A percentile compares a stretch with the other conserved stretches of the same genome.
Conservation (phyloP, 164 flowering plant species). For the Cinnamomum micranthum region DNA sequence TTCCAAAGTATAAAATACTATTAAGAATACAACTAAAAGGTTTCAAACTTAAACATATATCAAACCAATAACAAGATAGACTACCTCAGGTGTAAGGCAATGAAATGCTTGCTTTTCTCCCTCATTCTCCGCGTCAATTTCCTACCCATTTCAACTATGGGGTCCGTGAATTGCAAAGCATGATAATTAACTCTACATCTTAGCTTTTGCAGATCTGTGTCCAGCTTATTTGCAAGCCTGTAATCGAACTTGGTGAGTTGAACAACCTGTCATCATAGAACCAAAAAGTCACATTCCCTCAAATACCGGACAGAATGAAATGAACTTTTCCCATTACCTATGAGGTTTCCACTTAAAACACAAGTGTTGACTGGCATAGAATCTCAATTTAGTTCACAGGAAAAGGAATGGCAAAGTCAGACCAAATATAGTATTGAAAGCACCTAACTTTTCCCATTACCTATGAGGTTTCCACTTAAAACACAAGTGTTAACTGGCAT, state of each 20-base stretch:
- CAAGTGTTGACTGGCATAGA: too few species aligned
- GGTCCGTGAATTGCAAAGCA: slow-evolving; percentile 66
- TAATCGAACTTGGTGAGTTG: slow-evolving; percentile 83
- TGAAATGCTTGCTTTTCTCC: slow-evolving; percentile 59
- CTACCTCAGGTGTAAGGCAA: slow-evolving; percentile 89
- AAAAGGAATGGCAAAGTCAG: too few species aligned
- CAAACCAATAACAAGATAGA: background rate
- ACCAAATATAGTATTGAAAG: too few species aligned
- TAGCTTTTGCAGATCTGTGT: slow-evolving; percentile 68
- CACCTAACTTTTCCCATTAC: too few species aligned
- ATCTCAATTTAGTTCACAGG: too few species aligned
- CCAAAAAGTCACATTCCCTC: background rate
- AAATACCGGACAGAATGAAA: too few species aligned
- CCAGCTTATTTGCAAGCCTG: slow-evolving; percentile 78
- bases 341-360: too few species aligned
- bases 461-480: too few species aligned
- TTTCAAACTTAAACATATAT: background rate
- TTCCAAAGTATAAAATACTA: background rate
- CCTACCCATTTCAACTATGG: slow-evolving; percentile 60
- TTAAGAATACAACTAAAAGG: background rate
- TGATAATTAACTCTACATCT: slow-evolving; percentile 92
- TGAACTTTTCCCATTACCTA: too few species aligned
- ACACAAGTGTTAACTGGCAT: too few species aligned
- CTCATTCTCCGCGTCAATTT: slow-evolving; percentile 62
- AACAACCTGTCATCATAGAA: slow-evolving; percentile 47